Conservation (phyloP, 1,139 yeast genomes). For the Kluyveromyces sp. region DNA sequence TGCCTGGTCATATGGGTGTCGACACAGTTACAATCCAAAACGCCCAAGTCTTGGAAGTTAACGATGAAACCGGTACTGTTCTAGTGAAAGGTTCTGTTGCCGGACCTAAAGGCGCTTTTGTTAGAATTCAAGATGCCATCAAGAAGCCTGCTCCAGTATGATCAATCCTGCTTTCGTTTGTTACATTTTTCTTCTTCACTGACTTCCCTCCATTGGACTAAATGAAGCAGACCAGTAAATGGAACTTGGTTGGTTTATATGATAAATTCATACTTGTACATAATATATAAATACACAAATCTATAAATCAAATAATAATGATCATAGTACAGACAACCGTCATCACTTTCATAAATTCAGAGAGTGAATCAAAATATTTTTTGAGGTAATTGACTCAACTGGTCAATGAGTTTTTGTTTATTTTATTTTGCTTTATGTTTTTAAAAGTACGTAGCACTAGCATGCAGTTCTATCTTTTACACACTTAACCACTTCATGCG, state of each 20-base stretch:
- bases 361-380: too few relatives aligned
- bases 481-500: too few relatives aligned
- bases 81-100: constrained; percentile 86
- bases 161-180: neutral
- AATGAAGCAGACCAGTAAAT: too few relatives aligned
- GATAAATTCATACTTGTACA: constrained; percentile 6
- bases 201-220: too few relatives aligned
- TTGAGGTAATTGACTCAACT: too few relatives aligned
- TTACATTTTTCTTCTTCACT: too few relatives aligned
- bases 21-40: constrained; percentile 68
- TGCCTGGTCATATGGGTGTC: constrained; percentile 97
- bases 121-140: constrained; percentile 73
- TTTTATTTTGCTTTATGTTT: too few relatives aligned
- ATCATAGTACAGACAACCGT: too few relatives aligned
- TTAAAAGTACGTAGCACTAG: too few relatives aligned
- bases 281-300: neutral
- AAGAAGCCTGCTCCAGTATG: constrained; percentile 29
- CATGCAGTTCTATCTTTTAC: too few relatives aligned
- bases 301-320: neutral
- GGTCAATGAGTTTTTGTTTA: too few relatives aligned
- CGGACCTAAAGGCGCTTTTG: constrained; percentile 74
- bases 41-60: constrained; percentile 67
- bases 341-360: too few relatives aligned
- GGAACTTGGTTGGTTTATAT: neutral
- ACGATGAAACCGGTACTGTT: constrained; percentile 72